Conservation (phyloP, 1,284 basidiomycete genomes). For the Volvariella volvacea region DNA sequence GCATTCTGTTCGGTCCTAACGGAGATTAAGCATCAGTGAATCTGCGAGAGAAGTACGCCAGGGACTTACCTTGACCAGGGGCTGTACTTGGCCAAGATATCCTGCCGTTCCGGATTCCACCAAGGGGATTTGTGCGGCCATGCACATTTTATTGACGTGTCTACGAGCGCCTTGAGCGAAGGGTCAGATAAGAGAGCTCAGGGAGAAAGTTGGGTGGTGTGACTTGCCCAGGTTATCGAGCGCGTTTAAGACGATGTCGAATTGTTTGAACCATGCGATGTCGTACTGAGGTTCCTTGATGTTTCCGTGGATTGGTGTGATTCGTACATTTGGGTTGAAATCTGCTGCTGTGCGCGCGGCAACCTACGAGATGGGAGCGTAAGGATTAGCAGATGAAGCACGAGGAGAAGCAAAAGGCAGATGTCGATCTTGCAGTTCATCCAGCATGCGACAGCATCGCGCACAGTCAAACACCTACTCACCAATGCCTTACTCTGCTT, state of each 20-base stretch:
- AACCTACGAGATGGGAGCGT: slow-evolving; percentile 40
- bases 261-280: slow-evolving; percentile 82
- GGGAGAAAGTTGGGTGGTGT: slow-evolving; percentile 1
- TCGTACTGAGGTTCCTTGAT: slow-evolving; percentile 94
- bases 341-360: slow-evolving; percentile 84
- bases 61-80: slow-evolving; percentile 57
- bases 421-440: too few species aligned
- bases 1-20: slow-evolving; percentile 80
- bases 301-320: slow-evolving; percentile 89
- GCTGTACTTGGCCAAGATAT: slow-evolving; percentile 85
- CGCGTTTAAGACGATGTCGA: slow-evolving; percentile 94
- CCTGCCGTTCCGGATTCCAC: slow-evolving; percentile 98
- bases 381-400: slow-evolving; percentile 1
- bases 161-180: slow-evolving; percentile 68
- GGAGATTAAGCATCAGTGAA: slow-evolving; percentile 6
- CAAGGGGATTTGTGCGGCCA: slow-evolving; percentile 84
- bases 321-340: slow-evolving; percentile 90
- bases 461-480: slow-evolving; percentile 11
- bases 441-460: background rate
- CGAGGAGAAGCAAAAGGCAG: background rate
- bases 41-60: background rate
- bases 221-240: slow-evolving; percentile 89
- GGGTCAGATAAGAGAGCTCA: background rate
- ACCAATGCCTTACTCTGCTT: slow-evolving; percentile 94
- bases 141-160: slow-evolving; percentile 97